phyloP scores from a whole-genome alignment of 2,329 filamentous ascomycete species.

The Cadophora gregata region DNA sequence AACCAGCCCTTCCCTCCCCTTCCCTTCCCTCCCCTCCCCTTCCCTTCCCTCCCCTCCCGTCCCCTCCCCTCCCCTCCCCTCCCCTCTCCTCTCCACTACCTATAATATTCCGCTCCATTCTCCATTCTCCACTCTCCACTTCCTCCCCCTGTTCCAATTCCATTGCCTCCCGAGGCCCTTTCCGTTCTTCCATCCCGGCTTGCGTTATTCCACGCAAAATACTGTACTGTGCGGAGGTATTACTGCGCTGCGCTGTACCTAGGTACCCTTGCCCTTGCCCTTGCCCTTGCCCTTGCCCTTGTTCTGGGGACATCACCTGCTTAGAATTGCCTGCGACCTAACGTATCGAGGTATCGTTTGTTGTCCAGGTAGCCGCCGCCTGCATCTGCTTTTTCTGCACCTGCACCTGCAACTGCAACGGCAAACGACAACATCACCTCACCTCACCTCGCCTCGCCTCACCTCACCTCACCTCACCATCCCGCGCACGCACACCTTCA shows the following conservation, averaged over 20 bases:
- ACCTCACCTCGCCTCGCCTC: too few species aligned
- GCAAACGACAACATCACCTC: too few species aligned
- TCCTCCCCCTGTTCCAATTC: too few species aligned
- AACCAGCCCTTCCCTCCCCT: neutral
- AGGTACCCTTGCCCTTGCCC: too few species aligned
- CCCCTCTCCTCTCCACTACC: too few species aligned
- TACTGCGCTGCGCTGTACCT: too few species aligned
- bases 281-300: too few species aligned
- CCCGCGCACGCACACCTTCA: neutral
- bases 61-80: neutral
- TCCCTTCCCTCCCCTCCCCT: neutral
- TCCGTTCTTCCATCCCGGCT: neutral
- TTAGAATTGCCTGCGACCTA: constrained; percentile 22
- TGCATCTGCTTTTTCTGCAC: neutral
- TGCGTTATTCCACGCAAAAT: neutral
- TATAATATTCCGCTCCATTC: too few species aligned
- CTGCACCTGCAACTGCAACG: neutral
- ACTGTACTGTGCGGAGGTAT: too few species aligned
- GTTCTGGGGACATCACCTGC: constrained; percentile 21
- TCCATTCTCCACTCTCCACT: too few species aligned
- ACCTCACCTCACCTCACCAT: too few species aligned
- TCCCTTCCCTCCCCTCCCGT: neutral
- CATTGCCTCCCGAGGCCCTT: too few species aligned
- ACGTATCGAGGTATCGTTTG: neutral
- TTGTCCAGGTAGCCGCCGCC: constrained; percentile 8